These are phyloP conservation scores for Zoysia japonica DNA, from an alignment of 176 grass and related monocot genomes.

Conservation along the genomic window DNA sequence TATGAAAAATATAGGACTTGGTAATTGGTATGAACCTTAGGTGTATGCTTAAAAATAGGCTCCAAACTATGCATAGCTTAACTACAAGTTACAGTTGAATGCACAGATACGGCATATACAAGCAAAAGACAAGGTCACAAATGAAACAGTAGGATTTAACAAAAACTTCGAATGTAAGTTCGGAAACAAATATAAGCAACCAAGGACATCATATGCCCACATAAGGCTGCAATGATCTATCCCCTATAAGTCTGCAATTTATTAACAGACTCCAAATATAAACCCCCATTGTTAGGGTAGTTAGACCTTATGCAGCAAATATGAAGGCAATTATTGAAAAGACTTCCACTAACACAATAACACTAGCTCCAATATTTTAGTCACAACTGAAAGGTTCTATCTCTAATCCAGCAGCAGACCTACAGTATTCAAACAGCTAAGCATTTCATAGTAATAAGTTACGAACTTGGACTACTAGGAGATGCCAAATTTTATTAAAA, in stretches of 20 bases:
- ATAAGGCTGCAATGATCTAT: background rate
- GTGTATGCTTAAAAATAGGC: background rate
- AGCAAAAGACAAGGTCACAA: background rate
- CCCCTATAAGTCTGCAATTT: background rate
- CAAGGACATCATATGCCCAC: background rate
- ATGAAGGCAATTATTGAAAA: conserved; percentile 16
- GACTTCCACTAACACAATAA: background rate
- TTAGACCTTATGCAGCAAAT: background rate
- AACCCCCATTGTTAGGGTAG: background rate
- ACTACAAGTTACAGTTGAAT: background rate
- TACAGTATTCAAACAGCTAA: conserved; percentile 30
- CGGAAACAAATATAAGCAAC: background rate
- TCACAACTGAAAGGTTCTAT: background rate
- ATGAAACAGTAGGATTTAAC: background rate
- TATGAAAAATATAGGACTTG: background rate
- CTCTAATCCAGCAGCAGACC: background rate
- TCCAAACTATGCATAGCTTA: background rate
- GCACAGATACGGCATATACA: background rate
- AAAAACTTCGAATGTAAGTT: background rate
- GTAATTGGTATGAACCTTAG: background rate
- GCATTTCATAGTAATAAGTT: background rate
- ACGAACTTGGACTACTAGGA: background rate
- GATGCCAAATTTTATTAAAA: conserved; percentile 15
- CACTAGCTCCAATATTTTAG: background rate
- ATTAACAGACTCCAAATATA: background rate